Conservation (phyloP, 768 basidiomycete genomes). For the Cantharellus cinnabarinus region DNA sequence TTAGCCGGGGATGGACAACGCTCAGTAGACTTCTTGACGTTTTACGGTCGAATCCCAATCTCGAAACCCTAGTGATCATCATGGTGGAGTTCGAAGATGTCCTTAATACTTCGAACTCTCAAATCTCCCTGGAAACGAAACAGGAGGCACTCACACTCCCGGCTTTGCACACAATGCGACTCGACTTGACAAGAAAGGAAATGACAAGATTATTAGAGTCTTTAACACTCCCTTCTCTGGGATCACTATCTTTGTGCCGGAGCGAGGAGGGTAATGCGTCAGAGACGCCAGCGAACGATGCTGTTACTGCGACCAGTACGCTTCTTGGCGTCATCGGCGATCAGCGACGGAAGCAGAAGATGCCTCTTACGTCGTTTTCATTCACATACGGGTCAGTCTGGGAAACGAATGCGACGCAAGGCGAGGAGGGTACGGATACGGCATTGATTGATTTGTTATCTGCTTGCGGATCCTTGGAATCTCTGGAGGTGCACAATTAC, state of each 20-base stretch:
- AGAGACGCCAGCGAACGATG: not conserved
- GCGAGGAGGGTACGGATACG: not conserved
- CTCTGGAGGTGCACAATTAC: not conserved
- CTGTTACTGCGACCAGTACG: not conserved
- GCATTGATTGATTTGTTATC: not conserved
- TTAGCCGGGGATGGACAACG: not conserved
- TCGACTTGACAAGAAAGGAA: not conserved
- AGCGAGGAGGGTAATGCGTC: not conserved
- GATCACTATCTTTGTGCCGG: not conserved
- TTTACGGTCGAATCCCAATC: not conserved
- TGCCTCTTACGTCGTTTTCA: not conserved
- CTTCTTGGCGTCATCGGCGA: not conserved
- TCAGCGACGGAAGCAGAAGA: not conserved
- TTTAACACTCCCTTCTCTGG: not conserved
- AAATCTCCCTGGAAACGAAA: not conserved
- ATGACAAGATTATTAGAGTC: not conserved
- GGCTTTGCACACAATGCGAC: not conserved
- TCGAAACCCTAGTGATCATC: not conserved
- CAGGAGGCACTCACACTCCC: not conserved
- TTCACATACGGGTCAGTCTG: not conserved
- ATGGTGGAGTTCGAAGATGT: not conserved
- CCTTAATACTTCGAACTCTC: not conserved
- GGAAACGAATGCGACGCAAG: not conserved
- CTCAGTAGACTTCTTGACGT: not conserved
- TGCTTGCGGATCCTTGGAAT: not conserved